Conservation (phyloP, 768 basidiomycete species). For the Lactarius sp. region DNA sequence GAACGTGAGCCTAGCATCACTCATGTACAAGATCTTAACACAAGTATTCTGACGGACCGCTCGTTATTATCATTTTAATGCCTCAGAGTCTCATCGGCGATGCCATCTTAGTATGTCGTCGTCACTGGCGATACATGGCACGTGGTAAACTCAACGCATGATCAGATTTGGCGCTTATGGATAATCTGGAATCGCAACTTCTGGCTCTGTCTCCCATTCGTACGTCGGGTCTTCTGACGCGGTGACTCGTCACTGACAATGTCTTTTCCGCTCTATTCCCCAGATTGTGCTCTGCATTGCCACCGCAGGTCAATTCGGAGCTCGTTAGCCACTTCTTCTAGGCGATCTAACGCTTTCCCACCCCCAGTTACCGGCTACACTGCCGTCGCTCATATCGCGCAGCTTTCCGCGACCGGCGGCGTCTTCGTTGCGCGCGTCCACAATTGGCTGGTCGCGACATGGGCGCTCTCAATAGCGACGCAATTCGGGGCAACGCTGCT, state of each 20-base stretch:
- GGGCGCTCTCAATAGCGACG: constrained; percentile 19
- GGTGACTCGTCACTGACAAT: too few species aligned
- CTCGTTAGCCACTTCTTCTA: too few species aligned
- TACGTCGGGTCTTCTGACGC: background rate
- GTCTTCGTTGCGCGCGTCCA: constrained; percentile 5
- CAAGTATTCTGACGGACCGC: background rate
- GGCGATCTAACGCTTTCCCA: background rate
- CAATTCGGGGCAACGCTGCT: constrained; percentile 18
- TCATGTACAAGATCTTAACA: background rate
- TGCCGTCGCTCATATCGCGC: background rate
- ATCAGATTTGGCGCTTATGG: constrained; percentile 22
- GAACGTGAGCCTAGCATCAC: constrained; percentile 3
- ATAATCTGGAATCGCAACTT: constrained; percentile 17
- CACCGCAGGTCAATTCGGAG: background rate
- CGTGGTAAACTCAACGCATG: background rate
- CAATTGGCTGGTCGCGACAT: constrained; percentile 12
- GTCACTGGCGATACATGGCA: background rate
- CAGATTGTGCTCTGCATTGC: constrained; percentile 3
- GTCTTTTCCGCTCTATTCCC: background rate
- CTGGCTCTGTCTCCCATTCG: constrained; percentile 10
- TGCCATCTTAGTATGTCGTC: constrained; percentile 10
- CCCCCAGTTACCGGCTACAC: constrained; percentile 9
- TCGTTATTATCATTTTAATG: background rate
- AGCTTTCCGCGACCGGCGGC: background rate
- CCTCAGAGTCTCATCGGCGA: constrained; percentile 18